A percentile compares a stretch with the other conserved stretches of the same genome.
Evolutionary conservation across 2,329 filamentous ascomycete species (phyloP).

Genomic region (Orbilia ellipsospora): DNA sequence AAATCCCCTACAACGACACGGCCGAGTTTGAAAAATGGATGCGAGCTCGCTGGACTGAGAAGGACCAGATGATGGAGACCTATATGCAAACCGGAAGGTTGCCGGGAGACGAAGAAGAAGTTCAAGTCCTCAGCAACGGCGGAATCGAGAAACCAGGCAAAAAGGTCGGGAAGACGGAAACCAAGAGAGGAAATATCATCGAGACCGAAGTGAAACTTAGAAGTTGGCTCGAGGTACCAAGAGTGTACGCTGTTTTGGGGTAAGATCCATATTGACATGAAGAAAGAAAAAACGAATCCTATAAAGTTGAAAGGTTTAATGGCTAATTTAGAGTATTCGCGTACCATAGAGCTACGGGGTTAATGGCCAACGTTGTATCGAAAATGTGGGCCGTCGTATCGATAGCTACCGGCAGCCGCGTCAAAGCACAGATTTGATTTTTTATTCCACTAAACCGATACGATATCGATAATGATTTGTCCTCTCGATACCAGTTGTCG

Average conservation of each 20-base stretch:
- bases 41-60: conserved; percentile 86
- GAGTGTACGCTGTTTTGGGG: conserved; percentile 68
- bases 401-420: conserved; percentile 1
- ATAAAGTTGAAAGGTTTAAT: conserved; percentile 7
- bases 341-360: conserved; percentile 41
- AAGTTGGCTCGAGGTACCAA: conserved; percentile 69
- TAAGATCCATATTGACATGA: conserved; percentile 18
- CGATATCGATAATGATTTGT: conserved; percentile 15
- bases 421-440: conserved; percentile 11
- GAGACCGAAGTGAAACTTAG: conserved; percentile 71
- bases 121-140: conserved; percentile 32
- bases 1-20: conserved; percentile 81
- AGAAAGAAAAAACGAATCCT: no score
- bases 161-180: conserved; percentile 61
- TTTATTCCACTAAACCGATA: conserved; percentile 1
- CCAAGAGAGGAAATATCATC: conserved; percentile 60
- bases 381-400: conserved; percentile 51
- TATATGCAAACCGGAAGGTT: conserved; percentile 83
- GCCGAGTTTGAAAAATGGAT: conserved; percentile 86
- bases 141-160: conserved; percentile 54
- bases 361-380: conserved; percentile 51
- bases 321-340: conserved; percentile 34
- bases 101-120: conserved; percentile 71
- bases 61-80: conserved; percentile 87
- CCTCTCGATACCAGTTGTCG: no score